Conservation (phyloP, 495 filamentous ascomycete genomes). For the Penicillium robsamsonii region DNA sequence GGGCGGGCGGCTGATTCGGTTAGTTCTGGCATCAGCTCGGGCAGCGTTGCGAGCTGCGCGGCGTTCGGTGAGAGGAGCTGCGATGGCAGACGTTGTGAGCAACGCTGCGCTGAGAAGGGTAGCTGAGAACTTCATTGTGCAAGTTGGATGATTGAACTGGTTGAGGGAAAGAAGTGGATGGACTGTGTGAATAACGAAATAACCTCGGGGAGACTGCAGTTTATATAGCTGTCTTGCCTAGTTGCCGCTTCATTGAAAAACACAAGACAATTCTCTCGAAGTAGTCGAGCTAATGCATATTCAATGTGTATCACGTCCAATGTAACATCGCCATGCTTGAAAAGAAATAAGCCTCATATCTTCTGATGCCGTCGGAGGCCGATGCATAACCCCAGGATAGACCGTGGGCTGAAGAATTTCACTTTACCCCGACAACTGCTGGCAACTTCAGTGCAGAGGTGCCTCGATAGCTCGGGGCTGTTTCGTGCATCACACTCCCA, state of each 20-base stretch:
- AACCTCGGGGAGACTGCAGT: not conserved
- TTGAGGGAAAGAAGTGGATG: not conserved
- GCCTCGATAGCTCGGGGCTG: not conserved
- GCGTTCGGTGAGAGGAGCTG: conserved; percentile 27
- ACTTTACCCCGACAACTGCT: not conserved
- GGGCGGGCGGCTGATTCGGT: conserved; percentile 6
- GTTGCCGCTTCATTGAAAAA: too few species aligned
- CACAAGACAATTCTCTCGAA: not conserved
- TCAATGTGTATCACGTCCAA: not conserved
- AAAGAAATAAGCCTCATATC: not conserved
- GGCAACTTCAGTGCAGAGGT: not conserved
- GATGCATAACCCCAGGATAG: not conserved
- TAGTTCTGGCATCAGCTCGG: conserved; percentile 3
- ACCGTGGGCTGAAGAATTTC: not conserved
- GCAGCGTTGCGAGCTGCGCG: conserved; percentile 18
- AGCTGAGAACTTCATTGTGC: conserved; percentile 33
- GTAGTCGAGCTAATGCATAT: not conserved
- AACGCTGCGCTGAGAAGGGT: conserved; percentile 20
- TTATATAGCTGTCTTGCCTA: not conserved
- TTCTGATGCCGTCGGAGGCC: conserved; percentile 5
- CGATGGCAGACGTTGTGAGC: conserved; percentile 24
- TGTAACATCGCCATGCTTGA: conserved; percentile 1
- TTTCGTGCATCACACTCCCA: too few species aligned
- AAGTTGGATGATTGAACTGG: not conserved
- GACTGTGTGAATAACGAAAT: not conserved